These are phyloP conservation scores for Penstemon barbatus DNA, from an alignment of 257 asterid species.

Conservation along the genomic window DNA sequence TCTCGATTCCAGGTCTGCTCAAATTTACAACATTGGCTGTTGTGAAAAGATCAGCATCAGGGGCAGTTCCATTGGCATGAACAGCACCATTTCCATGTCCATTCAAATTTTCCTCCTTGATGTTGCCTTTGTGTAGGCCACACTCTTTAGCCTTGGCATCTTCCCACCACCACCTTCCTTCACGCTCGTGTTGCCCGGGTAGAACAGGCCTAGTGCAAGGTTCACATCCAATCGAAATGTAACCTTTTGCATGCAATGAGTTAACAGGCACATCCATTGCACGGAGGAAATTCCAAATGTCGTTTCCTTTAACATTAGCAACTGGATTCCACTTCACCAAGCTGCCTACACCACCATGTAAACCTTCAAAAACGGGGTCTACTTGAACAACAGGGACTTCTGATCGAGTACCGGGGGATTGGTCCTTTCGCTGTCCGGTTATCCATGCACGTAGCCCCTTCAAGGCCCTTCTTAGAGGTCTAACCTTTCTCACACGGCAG, in stretches of 20 bases:
- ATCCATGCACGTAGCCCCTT: conserved; percentile 56
- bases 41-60: conserved; percentile 32
- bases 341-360: conserved; percentile 55
- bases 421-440: conserved; percentile 59
- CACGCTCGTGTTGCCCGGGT: conserved; percentile 59
- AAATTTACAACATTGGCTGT: conserved; percentile 31
- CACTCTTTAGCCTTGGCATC: conserved; percentile 61
- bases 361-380: conserved; percentile 55
- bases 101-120: conserved; percentile 38
- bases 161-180: conserved; percentile 72
- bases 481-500: conserved; percentile 53
- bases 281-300: conserved; percentile 48
- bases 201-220: conserved; percentile 56
- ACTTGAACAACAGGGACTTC: conserved; percentile 52
- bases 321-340: conserved; percentile 57
- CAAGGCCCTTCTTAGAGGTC: conserved; percentile 45
- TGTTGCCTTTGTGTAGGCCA: conserved; percentile 54
- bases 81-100: conserved; percentile 28
- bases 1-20: conserved; percentile 50
- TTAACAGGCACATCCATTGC: conserved; percentile 56
- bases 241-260: conserved; percentile 46
- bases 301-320: conserved; percentile 50
- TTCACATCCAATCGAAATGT: conserved; percentile 53
- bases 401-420: conserved; percentile 58
- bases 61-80: conserved; percentile 35